Base-by-base conservation (phyloP, 164 flowering plant species). In the Chimonanthus salicifolius region DNA sequence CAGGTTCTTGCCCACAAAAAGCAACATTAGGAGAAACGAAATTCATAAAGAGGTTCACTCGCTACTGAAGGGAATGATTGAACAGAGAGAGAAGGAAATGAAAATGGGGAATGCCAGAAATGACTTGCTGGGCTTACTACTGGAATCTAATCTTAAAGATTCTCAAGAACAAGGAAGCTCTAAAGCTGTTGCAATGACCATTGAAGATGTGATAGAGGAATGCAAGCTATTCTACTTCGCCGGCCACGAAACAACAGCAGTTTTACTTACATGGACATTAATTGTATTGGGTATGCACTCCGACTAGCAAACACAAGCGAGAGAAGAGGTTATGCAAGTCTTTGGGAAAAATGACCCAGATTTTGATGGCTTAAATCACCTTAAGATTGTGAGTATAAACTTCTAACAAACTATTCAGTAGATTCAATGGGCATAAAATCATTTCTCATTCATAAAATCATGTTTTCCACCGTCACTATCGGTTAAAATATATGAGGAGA, bases 171-270 rank as follows among this genome's bases (percentile, higher is more conserved):
- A 44, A 5, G 64, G 54, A 11, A 70, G 15, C 62, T n/a, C 46
- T 21, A 48, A 75, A 16, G 20, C 47, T n/a, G 9, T 5, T 18
- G 62, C 62, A 7, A 62, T 75, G 77, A 75, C 77, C 3, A 62
- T 49, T 33, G 73, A 75, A 3, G 77, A 75, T 6, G 77, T 75
- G 49, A 70, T 75, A 21, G 69, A 70, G 5, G 77, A 75, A n/a
- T 75, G 77, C 73, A 75, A 63, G 51, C 62, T 75, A 2, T 75
- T 75, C 68, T 75, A 75, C 72, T 75, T 75, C 49, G 77, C 77
- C 3, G 77, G 77, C n/a, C 77, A 75, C 10, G 77, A 75, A 67
- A 75, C 77, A 16, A 69, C 77, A 11, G 47, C 77, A 16, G 62
- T 63, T 4, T 49, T 69, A 9, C 47, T 75, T n/a, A 69, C 73